Evolutionary conservation across 1,284 basidiomycete species (phyloP), one percentile per base, ranked within the genome.

Genomic region (Ceratobasidium sp.): DNA sequence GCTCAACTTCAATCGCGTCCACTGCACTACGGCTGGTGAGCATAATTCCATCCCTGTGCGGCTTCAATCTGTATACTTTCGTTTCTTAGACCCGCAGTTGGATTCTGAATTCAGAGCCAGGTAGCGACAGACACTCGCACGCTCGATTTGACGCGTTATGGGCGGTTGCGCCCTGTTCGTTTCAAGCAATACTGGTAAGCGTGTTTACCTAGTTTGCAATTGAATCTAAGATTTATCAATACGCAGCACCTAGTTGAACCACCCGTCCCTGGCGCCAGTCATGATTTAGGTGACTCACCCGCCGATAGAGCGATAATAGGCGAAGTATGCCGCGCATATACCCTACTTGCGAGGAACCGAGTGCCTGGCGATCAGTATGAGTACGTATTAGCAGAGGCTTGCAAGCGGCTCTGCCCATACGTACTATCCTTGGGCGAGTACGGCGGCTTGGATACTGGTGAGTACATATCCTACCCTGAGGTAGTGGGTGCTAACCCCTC

Each of bases 171-270:
- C 62, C 62, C 15, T 43, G 38, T 17, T 65, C 62, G 20, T 65
- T 65, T 53, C 62, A 65, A 53, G 38, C 62, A 4, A n/a, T 65
- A 7, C n/a, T 65, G 22, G 62, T 65, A n/a, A 25, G 62, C 22
- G n/a, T 22, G 22, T 47, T 15, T 29, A 22, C n/a, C 17, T 43
- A 49, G 7, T 5, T 31, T 43, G 7, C 22, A 43, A 57, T n/a
- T n/a, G 13, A 13, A 35, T 53, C 31, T n/a, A 53, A 52, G 2
- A 12, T 31, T 25, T 34, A 32, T 34, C 29, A 29, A 6, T 5
- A 15, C 47, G 22, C 25, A 65, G 62, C 62, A 65, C 32, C 7
- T 65, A 8, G 3, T 65, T 15, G 49, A 52, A 17, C 7, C 27
- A 17, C 49, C 49, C 17, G 12, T 15, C 8, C 35, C 15, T 3